phyloP scores from a whole-genome alignment of 768 basidiomycete genomes.

The Mycena leptocephala region DNA sequence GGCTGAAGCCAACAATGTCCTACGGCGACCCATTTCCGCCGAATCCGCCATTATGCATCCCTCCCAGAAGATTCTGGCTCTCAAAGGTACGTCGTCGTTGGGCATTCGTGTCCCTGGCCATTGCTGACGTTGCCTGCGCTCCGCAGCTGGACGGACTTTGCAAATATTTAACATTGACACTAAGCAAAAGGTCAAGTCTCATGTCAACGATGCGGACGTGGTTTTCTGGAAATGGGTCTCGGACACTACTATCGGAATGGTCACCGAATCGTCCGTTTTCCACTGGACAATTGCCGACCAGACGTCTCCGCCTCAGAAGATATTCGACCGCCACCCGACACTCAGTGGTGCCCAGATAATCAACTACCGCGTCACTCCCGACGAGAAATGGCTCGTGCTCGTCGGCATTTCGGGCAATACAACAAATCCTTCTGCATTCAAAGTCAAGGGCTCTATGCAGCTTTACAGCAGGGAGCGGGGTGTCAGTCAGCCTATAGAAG shows the following conservation, averaged over 20 bases:
- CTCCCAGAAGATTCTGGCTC: constrained; percentile 94
- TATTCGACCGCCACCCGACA: constrained; percentile 97
- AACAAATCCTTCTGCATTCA: constrained; percentile 96
- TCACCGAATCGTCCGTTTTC: constrained; percentile 93
- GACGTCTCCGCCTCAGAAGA: constrained; percentile 88
- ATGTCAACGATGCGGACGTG: constrained; percentile 93
- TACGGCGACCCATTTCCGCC: constrained; percentile 96
- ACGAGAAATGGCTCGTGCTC: constrained; percentile 98
- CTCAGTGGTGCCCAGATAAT: constrained; percentile 97
- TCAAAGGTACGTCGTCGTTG: constrained; percentile 77
- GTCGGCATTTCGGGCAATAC: constrained; percentile 95
- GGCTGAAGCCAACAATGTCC: constrained; percentile 96
- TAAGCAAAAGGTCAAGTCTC: constrained; percentile 98
- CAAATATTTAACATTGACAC: constrained; percentile 99
- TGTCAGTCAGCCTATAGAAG: constrained; percentile 98
- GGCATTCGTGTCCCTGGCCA: background rate
- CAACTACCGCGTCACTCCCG: constrained; percentile 94
- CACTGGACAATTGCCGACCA: constrained; percentile 90
- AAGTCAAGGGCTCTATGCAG: constrained; percentile 99
- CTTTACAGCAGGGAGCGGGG: constrained; percentile 93
- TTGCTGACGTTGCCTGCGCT: constrained; percentile 31
- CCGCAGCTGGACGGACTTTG: constrained; percentile 91
- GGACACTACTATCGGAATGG: constrained; percentile 92
- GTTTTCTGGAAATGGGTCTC: constrained; percentile 99
- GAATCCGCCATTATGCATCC: constrained; percentile 99